Conservation (phyloP, 495 filamentous ascomycete species). For the Aspergillus homomorphus region DNA sequence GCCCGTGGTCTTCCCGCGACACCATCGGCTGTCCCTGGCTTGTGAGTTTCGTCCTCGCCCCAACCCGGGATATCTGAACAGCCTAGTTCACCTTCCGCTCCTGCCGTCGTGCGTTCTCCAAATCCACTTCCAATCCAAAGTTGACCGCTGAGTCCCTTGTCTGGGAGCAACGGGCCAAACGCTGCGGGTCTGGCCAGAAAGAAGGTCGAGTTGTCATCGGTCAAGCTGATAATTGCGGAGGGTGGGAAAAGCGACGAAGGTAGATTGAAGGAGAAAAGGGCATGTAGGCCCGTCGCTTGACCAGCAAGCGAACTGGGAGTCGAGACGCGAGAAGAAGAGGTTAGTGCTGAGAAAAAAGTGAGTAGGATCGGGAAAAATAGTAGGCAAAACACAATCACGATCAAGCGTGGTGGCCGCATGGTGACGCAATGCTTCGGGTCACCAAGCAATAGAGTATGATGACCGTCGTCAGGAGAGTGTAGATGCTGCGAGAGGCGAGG, state of each 20-base stretch:
- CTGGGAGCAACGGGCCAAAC: constrained; percentile 79
- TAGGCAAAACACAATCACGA: constrained; percentile 52
- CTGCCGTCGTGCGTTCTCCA: constrained; percentile 60
- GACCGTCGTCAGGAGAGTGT: not conserved
- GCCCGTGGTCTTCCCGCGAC: not conserved
- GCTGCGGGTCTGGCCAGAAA: constrained; percentile 91
- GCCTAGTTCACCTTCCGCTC: constrained; percentile 81
- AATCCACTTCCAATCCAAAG: constrained; percentile 91
- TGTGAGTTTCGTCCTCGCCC: constrained; percentile 53
- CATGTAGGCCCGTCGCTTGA: constrained; percentile 45
- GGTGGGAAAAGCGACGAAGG: constrained; percentile 84
- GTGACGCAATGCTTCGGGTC: constrained; percentile 13
- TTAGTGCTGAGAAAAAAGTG: constrained; percentile 50
- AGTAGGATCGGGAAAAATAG: constrained; percentile 53
- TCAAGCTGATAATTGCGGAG: constrained; percentile 91
- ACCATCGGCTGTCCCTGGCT: constrained; percentile 17
- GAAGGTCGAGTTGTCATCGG: constrained; percentile 96
- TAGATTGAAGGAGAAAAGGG: constrained; percentile 62
- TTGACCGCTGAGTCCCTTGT: constrained; percentile 74
- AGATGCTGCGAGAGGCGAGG: not conserved
- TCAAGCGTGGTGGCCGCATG: constrained; percentile 56
- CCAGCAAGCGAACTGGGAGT: constrained; percentile 40
- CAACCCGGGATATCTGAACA: constrained; percentile 97
- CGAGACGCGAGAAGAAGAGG: constrained; percentile 37
- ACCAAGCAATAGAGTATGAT: not conserved